Evolutionary conservation across 1,139 yeast species (phyloP).

Genomic region (Dujonia santamariae): DNA sequence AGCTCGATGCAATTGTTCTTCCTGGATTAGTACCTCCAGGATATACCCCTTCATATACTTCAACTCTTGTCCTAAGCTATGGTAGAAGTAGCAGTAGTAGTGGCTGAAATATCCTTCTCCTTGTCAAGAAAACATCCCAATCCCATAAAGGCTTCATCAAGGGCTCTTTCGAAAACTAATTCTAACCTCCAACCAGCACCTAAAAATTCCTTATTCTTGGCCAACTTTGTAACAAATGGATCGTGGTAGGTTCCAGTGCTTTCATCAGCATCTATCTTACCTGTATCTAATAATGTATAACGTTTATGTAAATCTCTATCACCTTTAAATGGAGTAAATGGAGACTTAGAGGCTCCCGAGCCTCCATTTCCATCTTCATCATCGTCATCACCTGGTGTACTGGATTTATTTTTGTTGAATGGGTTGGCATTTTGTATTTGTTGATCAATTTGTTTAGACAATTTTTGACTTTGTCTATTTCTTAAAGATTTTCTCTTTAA

Average conservation of each 20-base stretch:
- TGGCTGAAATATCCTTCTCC: conserved; percentile 50
- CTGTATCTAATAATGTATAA: conserved; percentile 27
- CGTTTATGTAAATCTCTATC: conserved; percentile 59
- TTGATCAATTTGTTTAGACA: conserved; percentile 50
- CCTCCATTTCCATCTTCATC: conserved; percentile 17
- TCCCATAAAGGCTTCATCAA: conserved; percentile 89
- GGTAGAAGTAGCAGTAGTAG: no score
- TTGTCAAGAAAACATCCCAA: conserved; percentile 73
- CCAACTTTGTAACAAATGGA: conserved; percentile 51
- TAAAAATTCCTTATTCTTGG: conserved; percentile 62
- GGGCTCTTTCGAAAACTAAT: conserved; percentile 68
- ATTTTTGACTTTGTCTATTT: conserved; percentile 63
- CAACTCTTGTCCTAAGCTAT: neutral
- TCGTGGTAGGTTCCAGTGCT: conserved; percentile 45
- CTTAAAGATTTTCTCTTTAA: conserved; percentile 64
- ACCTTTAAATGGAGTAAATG: conserved; percentile 94
- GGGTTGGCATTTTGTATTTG: conserved; percentile 30
- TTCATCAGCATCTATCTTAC: conserved; percentile 44
- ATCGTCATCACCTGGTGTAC: conserved; percentile 16
- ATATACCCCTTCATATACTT: no score
- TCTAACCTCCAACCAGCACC: conserved; percentile 86
- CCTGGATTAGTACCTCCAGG: no score
- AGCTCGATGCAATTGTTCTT: neutral
- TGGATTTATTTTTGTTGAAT: conserved; percentile 15
- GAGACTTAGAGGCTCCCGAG: conserved; percentile 35